phyloP scores from a whole-genome alignment of 495 filamentous ascomycete genomes.

The Xylaria castorea region DNA sequence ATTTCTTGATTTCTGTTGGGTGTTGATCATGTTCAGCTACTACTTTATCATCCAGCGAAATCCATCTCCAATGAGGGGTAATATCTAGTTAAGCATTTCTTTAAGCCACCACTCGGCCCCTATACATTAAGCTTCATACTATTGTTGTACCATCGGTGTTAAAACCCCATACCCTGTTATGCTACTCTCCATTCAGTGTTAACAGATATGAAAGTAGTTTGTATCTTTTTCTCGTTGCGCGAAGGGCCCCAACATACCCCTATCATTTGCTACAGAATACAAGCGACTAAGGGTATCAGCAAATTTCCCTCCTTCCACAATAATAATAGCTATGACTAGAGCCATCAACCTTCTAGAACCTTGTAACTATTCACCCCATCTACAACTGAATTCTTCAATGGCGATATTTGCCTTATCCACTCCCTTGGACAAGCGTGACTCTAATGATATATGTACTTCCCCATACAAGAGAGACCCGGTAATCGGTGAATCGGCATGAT shows the following conservation, averaged over 20 bases:
- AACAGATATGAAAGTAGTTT: no score
- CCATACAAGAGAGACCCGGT: neutral
- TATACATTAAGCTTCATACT: neutral
- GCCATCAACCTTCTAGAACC: neutral
- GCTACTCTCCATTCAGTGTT: neutral
- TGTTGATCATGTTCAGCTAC: neutral
- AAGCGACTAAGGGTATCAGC: no score
- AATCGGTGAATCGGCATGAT: neutral
- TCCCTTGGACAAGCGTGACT: neutral
- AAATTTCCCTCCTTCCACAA: neutral
- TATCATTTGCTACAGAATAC: neutral
- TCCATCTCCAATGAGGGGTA: neutral
- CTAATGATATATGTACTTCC: neutral
- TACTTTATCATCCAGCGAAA: neutral
- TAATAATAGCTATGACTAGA: neutral
- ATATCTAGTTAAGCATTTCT: neutral
- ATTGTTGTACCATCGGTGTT: neutral
- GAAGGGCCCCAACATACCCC: no score
- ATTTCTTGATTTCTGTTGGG: neutral
- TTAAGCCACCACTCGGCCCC: neutral
- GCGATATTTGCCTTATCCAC: neutral
- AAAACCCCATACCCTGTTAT: neutral
- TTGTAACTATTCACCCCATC: neutral
- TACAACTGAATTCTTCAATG: neutral
- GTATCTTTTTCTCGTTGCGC: no score